Percentiles rank a stretch among this genome's conserved stretches.
Evolutionary conservation across 257 asterid genomes (phyloP).

Genomic region (Voacanga thouarsii): DNA sequence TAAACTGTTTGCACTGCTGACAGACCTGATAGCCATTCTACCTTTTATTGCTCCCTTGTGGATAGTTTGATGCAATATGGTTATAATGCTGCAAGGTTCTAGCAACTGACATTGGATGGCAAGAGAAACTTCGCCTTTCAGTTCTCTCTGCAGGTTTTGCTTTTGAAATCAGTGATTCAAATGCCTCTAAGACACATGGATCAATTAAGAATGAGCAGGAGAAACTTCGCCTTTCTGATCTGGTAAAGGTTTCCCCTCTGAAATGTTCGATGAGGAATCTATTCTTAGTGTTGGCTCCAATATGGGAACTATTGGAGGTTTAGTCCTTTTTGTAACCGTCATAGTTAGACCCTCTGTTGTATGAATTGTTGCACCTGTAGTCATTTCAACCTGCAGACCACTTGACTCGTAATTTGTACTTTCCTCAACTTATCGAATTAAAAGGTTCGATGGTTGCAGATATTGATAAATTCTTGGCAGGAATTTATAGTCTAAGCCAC

Average conservation of each 20-base stretch:
- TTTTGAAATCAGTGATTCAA: not conserved
- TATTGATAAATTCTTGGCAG: not conserved
- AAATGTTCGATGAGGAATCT: constrained; percentile 33
- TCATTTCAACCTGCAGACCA: constrained; percentile 76
- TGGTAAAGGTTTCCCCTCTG: constrained; percentile 32
- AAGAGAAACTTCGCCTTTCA: not conserved
- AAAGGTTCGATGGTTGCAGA: not conserved
- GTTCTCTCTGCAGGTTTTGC: not conserved
- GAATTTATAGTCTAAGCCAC: not conserved
- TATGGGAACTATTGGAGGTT: constrained; percentile 60
- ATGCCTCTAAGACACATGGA: not conserved
- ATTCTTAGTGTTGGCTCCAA: constrained; percentile 42
- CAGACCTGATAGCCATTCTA: too few relatives aligned
- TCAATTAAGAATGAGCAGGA: constrained; percentile 32
- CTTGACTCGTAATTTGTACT: not conserved
- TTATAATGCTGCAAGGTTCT: not conserved
- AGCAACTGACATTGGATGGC: too few relatives aligned
- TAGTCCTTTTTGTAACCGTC: constrained; percentile 73
- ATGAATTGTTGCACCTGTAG: constrained; percentile 98
- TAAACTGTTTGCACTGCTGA: not conserved
- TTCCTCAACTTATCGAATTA: not conserved
- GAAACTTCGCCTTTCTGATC: constrained; percentile 49
- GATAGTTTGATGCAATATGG: not conserved
- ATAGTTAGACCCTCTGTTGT: constrained; percentile 85
- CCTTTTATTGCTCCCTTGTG: not conserved